Evolutionary conservation across 208 protist species (phyloP), one percentile per base, ranked within the genome.

Genomic region (Trypanosomatidae sp.): DNA sequence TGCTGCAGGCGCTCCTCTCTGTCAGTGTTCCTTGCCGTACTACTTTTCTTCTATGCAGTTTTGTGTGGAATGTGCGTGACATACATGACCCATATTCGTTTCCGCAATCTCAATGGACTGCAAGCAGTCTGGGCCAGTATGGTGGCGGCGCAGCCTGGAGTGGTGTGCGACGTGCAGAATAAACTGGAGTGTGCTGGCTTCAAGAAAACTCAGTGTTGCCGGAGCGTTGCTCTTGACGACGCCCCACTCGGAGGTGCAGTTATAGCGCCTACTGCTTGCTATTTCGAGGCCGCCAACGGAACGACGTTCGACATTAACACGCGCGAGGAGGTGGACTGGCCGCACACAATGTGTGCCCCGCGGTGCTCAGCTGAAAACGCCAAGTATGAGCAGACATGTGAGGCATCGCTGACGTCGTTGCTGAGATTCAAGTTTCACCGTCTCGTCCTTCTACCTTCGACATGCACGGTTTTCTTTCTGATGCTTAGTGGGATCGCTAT

Each of bases 161-260:
- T 78, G 2, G 72, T 88, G 22, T 91, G 87, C 62, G 74, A 76
- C 43, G 47, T 88, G 3, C 74, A 91, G 59, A 25, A 70, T 1
- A 60, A 33, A 12, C 66, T 89, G n/a, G 19, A 64, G 59, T 92
- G 88, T 74, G 86, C 85, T 1, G 88, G 88, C 0, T 90, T 81
- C 68, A 66, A 44, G 22, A n/a, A 59, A 5, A 65, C 70, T 0
- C 67, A 82, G n/a, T 92, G 88, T 55, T 92, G 88, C 55, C 53
- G 75, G 15, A 69, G 77, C 46, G 81, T 71, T 17, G 30, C 60
- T n/a, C 76, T 76, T 15, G 25, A 60, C 49, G 50, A 62, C 12
- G 25, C 2, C 25, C 10, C 33, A 7, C 4, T 28, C 25, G 22
- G 5, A 12, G 10, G 8, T 28, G 22, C 43, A 25, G 44, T 43